Percentiles rank a stretch among this genome's conserved stretches.
phyloP scores from a whole-genome alignment of 257 asterid species.

The Ilex asprella region DNA sequence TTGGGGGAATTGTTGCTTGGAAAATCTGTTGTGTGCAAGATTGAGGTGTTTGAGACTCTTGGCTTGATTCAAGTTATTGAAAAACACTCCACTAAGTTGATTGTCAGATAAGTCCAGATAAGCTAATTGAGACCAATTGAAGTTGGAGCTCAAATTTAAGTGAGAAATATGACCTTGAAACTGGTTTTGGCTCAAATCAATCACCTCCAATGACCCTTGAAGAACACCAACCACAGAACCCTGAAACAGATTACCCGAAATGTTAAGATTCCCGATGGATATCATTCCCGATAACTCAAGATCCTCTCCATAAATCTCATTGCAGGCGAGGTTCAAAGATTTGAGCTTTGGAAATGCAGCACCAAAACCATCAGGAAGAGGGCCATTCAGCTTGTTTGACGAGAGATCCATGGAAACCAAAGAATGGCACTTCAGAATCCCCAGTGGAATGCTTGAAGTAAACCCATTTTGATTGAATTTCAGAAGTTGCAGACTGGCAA shows the following conservation, averaged over 20 bases:
- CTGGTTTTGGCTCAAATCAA: conserved; percentile 88
- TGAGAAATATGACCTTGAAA: conserved; percentile 74
- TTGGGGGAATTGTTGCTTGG: conserved; percentile 38
- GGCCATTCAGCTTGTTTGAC: conserved; percentile 45
- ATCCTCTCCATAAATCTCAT: conserved; percentile 52
- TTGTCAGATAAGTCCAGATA: conserved; percentile 80
- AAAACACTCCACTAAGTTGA: conserved; percentile 67
- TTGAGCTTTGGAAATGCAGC: conserved; percentile 51
- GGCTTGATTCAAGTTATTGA: conserved; percentile 37
- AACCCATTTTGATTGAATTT: conserved; percentile 58
- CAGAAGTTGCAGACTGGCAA: conserved; percentile 39
- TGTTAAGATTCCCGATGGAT: conserved; percentile 43
- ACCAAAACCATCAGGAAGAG: conserved; percentile 58
- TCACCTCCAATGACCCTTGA: conserved; percentile 57
- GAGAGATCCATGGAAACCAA: conserved; percentile 65
- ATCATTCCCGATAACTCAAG: conserved; percentile 53
- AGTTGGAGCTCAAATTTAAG: conserved; percentile 59
- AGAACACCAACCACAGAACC: conserved; percentile 67
- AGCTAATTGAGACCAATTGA: conserved; percentile 54
- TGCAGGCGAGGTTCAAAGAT: conserved; percentile 60
- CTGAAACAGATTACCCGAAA: conserved; percentile 65
- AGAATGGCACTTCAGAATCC: conserved; percentile 50
- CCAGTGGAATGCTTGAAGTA: conserved; percentile 49
- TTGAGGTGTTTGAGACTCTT: conserved; percentile 56
- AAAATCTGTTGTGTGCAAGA: conserved; percentile 80